Evolutionary conservation across 805 yeast species (phyloP), one percentile per base, ranked within the genome.

Genomic region (Schwanniomyces sp.): DNA sequence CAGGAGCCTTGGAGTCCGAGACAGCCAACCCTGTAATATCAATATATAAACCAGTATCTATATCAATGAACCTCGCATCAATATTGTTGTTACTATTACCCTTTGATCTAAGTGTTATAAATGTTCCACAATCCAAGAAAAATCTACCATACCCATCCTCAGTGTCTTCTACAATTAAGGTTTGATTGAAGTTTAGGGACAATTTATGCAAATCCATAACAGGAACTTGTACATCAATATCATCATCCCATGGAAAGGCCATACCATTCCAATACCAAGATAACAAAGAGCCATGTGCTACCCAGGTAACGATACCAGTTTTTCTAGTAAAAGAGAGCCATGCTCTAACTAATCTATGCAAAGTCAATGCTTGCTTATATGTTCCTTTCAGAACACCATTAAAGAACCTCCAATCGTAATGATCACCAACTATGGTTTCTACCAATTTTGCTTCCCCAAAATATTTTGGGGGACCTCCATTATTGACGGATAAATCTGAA

Each of bases 221-320:
- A 2, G 75, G 70, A 69, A 67, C 69, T 48, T 79, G 77, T 12
- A 82, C 80, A 57, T 80, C 85, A 41, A 79, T 69, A 59, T 80
- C 84, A 44, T 66, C 64, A 57, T 80, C 85, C 83, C 83, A 80
- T 7, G 82, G 84, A 47, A 80, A 78, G 24, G 72, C 66, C 42
- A 74, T 51, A 0, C 79, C 81, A 56, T 78, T 72, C 81, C 82
- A 79, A 61, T 75, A 79, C 75, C 75, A 72, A 62, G 72, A 56
- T 58, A 81, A 48, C 63, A 70, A 54, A 9, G 66, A 46, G 3
- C 74, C 74, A 50, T 69, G 74, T 1, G 75, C 73, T 11, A 67
- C 51, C 75, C 75, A 70, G 9, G 79, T 63, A 14, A 66, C 59
- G 3, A 75, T 47, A 5, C 73, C 69, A 42, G 71, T 62, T 34